Evolutionary conservation across 805 yeast species (phyloP), one percentile per base, ranked within the genome.

Genomic region (Yarrowia sp.): DNA sequence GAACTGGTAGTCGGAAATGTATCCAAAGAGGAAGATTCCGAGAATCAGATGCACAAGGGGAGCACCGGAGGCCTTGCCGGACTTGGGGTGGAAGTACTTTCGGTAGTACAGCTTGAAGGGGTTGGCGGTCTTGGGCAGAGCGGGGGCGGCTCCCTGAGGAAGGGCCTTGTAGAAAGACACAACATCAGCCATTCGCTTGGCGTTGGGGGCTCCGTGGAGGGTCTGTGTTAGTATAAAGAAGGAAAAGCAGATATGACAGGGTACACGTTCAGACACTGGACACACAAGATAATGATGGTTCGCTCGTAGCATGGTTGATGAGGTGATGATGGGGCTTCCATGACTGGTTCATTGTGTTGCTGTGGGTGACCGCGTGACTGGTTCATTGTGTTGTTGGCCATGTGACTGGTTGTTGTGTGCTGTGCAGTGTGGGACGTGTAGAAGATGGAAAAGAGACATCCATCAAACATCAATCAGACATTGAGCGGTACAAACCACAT

Each of bases 121-220:
- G 81, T 88, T 85, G 73, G 87, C 81, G 56, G 67, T 63, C 67
- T 63, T 63, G 56, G 67, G 14, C 7, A 63, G 56, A 74, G 87
- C 87, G 73, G 94, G 88, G 71, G 97, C 96, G 70, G 89, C 83
- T 68, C 98, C 98, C 79, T 92, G 93, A 79, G 99, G 99, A 76
- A 94, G 87, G 75, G 92, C 88, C 84, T 94, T 91, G 90, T 94
- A 94, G 87, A 95, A 93, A 73, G 91, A 85, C 76, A 94, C 98
- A 76, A 94, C 97, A 80, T 91, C 90, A 74, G 91, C 89, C 89
- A 95, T 91, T 84, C 97, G 91, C 86, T 92, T 91, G 75, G 98
- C 98, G 76, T 94, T 90, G 77, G 98, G 97, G 83, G 92, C 92
- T 71, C 97, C 86, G 70, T 97, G 97, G 74, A 95, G 84, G 89